Conservation (phyloP, 1,284 basidiomycete species). For the Ustilago shanxiensis region DNA sequence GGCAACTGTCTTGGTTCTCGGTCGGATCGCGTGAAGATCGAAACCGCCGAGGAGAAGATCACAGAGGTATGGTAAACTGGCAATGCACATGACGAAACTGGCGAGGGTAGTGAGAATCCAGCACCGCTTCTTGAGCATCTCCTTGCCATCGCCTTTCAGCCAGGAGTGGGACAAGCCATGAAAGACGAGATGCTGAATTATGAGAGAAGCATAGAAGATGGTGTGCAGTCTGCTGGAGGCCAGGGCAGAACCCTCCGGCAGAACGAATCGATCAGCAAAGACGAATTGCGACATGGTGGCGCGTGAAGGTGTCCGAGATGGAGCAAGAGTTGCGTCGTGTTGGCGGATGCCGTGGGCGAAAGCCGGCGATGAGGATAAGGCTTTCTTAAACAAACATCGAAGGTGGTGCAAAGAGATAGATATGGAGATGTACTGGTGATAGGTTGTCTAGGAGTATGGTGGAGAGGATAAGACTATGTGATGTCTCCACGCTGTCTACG, state of each 20-base stretch:
- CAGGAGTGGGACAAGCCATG: constrained; percentile 57
- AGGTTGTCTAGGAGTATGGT: neutral
- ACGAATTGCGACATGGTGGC: constrained; percentile 42
- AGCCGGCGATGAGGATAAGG: neutral
- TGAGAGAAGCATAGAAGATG: constrained; percentile 54
- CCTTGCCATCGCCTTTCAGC: constrained; percentile 51
- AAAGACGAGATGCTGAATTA: constrained; percentile 61
- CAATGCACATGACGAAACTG: constrained; percentile 60
- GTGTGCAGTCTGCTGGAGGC: constrained; percentile 33
- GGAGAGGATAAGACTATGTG: neutral
- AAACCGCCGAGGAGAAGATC: constrained; percentile 60
- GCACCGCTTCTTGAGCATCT: constrained; percentile 63
- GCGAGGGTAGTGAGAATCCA: constrained; percentile 69
- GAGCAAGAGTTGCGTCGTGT: neutral
- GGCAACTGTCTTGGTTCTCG: constrained; percentile 53
- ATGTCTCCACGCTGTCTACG: neutral
- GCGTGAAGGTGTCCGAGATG: neutral
- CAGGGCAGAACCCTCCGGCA: constrained; percentile 37
- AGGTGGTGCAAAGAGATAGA: neutral
- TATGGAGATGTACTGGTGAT: neutral
- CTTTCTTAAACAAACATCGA: neutral
- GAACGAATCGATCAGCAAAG: constrained; percentile 44
- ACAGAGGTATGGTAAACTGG: constrained; percentile 61
- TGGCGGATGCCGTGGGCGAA: neutral
- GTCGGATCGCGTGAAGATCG: constrained; percentile 54